Base-by-base conservation (phyloP, 441 rosid genomes). In the Omphalea diandra region DNA sequence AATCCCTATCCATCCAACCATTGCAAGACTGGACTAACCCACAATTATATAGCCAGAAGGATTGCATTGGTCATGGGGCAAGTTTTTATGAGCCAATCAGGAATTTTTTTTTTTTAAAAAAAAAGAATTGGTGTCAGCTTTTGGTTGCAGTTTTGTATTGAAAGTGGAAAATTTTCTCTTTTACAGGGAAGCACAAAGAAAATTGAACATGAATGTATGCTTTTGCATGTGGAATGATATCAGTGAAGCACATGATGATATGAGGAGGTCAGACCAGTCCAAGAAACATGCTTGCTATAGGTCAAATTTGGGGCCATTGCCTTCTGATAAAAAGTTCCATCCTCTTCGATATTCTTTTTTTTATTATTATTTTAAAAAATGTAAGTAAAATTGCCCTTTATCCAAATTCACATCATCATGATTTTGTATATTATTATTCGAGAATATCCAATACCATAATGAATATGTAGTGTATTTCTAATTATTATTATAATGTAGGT, bases 241-340 rank as follows among this genome's bases (percentile, higher is more conserved):
- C 84, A 82, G 88, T 74, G 72, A 14, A 53, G 84, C 90, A 83
- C 95, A 82, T 87, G 90, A 60, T 59, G 29, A 8, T 49, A 72
- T 66, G 73, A 71, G 65, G 64, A 33, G 62, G 61, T n/a, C n/a
- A n/a, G n/a, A n/a, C 65, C 29, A 49, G 29, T 55, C 63, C 53
- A 68, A 38, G 7, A 44, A 72, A 57, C 59, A 68, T 63, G 69
- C 71, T 10, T n/a, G n/a, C n/a, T 65, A n/a, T n/a, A 8, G 54
- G 67, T 71, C 79, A 63, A 70, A 56, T 73, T 56, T 63, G 57
- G 56, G 62, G 46, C 73, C 82, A 78, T 74, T 49, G 6, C 55
- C 56, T 62, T 71, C n/a, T n/a, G n/a, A n/a, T n/a, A n/a, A n/a
- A n/a, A n/a, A n/a, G n/a, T n/a, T n/a, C n/a, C n/a, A n/a, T n/a